phyloP scores from a whole-genome alignment of 1,284 basidiomycete genomes.

The Trametes hirsuta region DNA sequence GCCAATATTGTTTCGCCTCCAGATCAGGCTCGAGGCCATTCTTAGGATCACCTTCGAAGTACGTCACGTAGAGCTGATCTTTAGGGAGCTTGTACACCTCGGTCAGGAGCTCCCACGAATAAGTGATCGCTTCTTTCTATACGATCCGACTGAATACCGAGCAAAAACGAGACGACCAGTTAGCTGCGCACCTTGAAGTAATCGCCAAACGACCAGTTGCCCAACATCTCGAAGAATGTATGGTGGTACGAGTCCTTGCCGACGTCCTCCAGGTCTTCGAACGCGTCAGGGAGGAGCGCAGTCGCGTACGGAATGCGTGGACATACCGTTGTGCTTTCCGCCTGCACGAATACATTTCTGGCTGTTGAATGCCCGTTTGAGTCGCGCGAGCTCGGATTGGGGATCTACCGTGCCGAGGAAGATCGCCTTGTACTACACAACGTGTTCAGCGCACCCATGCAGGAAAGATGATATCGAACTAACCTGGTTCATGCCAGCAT shows the following conservation, averaged over 20 bases:
- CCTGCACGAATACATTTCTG: conserved; percentile 99
- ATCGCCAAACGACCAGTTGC: conserved; percentile 99
- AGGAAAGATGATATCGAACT: conserved; percentile 15
- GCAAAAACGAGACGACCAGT: neutral
- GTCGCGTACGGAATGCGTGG: neutral
- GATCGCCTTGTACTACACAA: conserved; percentile 88
- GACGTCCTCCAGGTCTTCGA: conserved; percentile 92
- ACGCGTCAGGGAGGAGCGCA: conserved; percentile 14
- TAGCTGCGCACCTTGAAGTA: conserved; percentile 86
- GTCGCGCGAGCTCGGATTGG: conserved; percentile 83
- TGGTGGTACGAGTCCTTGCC: conserved; percentile 97
- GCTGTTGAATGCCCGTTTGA: conserved; percentile 93
- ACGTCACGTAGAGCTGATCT: conserved; percentile 95
- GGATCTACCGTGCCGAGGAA: conserved; percentile 97
- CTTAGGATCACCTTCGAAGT: conserved; percentile 93
- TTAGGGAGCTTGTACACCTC: conserved; percentile 86
- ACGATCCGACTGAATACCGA: neutral
- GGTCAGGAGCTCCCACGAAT: conserved; percentile 96
- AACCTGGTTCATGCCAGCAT: conserved; percentile 96
- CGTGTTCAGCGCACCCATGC: conserved; percentile 10
- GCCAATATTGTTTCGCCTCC: conserved; percentile 89
- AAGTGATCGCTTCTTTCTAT: conserved; percentile 89
- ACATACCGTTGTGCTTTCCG: conserved; percentile 94
- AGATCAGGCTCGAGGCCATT: conserved; percentile 88
- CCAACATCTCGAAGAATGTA: conserved; percentile 99